Conservation (phyloP, 176 grass and related monocot species). For the Carex cristatella region DNA sequence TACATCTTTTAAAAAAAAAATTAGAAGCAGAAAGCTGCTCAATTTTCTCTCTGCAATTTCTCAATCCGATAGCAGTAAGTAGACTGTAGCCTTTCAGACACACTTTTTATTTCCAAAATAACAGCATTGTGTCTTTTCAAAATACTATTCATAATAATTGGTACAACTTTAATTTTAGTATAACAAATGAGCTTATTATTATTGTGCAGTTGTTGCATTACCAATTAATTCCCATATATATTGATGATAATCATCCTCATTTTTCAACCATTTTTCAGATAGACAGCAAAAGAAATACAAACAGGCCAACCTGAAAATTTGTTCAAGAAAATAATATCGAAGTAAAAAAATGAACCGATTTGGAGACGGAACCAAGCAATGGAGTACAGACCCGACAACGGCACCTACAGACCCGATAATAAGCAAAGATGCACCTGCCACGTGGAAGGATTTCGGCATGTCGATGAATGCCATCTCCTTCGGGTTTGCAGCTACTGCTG, state of each 20-base stretch:
- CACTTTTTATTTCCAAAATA: neutral
- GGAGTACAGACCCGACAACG: slow-evolving; percentile 41
- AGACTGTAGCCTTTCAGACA: neutral
- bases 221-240: neutral
- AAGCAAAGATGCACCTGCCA: slow-evolving; percentile 35
- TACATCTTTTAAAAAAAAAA: neutral
- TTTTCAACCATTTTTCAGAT: slow-evolving; percentile 19
- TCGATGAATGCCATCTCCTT: slow-evolving; percentile 95
- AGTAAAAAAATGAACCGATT: slow-evolving; percentile 43
- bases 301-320: neutral
- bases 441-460: slow-evolving; percentile 71
- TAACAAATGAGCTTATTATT: neutral
- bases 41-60: neutral
- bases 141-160: neutral
- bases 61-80: neutral
- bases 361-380: slow-evolving; percentile 48
- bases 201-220: neutral
- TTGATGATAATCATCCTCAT: neutral
- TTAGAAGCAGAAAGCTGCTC: neutral
- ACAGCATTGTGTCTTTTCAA: slow-evolving; percentile 14
- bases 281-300: neutral
- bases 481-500: slow-evolving; percentile 83
- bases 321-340: neutral
- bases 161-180: neutral
- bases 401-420: slow-evolving; percentile 31